phyloP scores from a whole-genome alignment of 192 early-diverging fungal species.

The Spinellus fusiger region DNA sequence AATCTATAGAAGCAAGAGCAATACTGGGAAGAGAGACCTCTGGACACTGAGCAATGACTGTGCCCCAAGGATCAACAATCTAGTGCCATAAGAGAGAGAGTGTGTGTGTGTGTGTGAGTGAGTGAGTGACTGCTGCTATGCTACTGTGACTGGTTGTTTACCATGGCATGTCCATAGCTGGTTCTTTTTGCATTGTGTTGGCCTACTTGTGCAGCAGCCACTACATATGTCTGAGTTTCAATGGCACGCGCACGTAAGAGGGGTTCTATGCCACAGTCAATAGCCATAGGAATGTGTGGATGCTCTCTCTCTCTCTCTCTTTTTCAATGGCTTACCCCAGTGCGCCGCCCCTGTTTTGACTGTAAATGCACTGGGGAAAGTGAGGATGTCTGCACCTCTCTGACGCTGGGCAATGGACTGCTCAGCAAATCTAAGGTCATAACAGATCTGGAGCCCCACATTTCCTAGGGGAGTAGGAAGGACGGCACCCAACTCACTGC shows the following conservation, averaged over 20 bases:
- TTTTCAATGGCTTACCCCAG: slow-evolving; percentile 51
- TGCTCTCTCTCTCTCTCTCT: background rate
- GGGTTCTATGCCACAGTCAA: slow-evolving; percentile 47
- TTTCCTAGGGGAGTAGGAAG: slow-evolving; percentile 49
- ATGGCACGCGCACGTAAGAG: slow-evolving; percentile 78
- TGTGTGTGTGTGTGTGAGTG: too few relatives aligned
- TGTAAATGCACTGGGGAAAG: slow-evolving; percentile 82
- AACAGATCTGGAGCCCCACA: slow-evolving; percentile 64
- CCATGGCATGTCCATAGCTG: slow-evolving; percentile 79
- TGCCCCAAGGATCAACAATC: slow-evolving; percentile 84
- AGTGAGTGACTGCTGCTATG: too few relatives aligned
- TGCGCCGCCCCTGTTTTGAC: slow-evolving; percentile 75
- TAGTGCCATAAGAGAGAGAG: slow-evolving; percentile 15
- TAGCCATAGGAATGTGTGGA: background rate
- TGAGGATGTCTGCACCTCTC: slow-evolving; percentile 62
- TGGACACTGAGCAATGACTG: slow-evolving; percentile 58
- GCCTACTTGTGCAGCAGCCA: slow-evolving; percentile 75
- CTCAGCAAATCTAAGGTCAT: slow-evolving; percentile 80
- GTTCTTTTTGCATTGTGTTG: slow-evolving; percentile 62
- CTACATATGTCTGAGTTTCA: slow-evolving; percentile 78
- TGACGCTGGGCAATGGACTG: slow-evolving; percentile 48
- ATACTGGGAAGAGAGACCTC: slow-evolving; percentile 49
- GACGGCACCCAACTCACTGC: slow-evolving; percentile 31
- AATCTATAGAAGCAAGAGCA: slow-evolving; percentile 60
- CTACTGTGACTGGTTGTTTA: slow-evolving; percentile 12